Evolutionary conservation across 495 filamentous ascomycete species (phyloP), one percentile per base, ranked within the genome.

Genomic region (Aspergillus kassunensis): DNA sequence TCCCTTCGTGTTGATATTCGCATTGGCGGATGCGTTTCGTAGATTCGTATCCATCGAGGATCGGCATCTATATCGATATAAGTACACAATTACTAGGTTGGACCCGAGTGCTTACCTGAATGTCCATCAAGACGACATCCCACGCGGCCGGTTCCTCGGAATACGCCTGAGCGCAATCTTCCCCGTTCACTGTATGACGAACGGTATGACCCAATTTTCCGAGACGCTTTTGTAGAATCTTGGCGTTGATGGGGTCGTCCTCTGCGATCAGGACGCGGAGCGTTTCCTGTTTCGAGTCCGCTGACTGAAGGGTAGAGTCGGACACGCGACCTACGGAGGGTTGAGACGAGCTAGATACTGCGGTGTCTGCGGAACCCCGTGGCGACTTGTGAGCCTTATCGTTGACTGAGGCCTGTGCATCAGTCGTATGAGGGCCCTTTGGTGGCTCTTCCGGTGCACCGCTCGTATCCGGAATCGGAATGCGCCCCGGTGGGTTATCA

Each of bases 71-170:
- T 0, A 21, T 43, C 58, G 43, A 68, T 34, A 39, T 64, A 54
- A 55, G 35, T 34, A 19, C 13, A 9, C 20, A 39, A 20, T 19
- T 25, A 1, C 27, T 31, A 5, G 8, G 11, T 18, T 25, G 13
- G 18, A 6, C 21, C 16, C n/a, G 10, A 12, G 31, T 6, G 13
- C 79, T 64, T 61, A 88, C 89, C 77, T 97, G 91, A 72, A 96
- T 90, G 62, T 97, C 92, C 92, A 97, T 97, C 60, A 97, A 74
- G 15, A 97, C 75, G n/a, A 91, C 83, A 66, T 97, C 91, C 58
- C 85, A 95, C 13, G 48, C 64, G 35, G 59, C 60, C 1, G 80
- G 72, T 37, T 80, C 76, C 18, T 85, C 82, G 21, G 65, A 71
- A 60, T 89, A 92, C 6, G 79, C 71, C 39, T 75, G 74, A 0